Conservation (phyloP, 2,329 filamentous ascomycete species). For the Setomelanomma holmii region DNA sequence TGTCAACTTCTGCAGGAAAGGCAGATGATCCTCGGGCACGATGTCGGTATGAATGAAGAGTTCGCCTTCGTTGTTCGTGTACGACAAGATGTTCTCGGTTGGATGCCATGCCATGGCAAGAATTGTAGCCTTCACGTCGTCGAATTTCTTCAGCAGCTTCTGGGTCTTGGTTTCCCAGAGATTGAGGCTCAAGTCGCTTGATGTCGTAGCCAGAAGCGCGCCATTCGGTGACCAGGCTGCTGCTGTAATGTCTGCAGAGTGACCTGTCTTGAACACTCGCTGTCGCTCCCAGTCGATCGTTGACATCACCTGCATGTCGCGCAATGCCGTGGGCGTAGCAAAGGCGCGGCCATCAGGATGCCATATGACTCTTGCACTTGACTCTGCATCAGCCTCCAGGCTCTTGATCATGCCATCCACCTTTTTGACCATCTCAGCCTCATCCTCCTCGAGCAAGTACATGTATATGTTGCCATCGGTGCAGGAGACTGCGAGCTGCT, state of each 20-base stretch:
- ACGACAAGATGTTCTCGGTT: constrained; percentile 84
- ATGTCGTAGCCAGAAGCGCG: constrained; percentile 75
- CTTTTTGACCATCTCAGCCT: constrained; percentile 81
- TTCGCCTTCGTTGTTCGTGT: constrained; percentile 91
- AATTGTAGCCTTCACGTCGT: constrained; percentile 75
- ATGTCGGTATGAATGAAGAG: constrained; percentile 85
- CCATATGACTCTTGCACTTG: constrained; percentile 80
- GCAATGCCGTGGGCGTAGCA: constrained; percentile 80
- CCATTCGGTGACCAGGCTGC: constrained; percentile 95
- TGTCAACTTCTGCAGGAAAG: constrained; percentile 58
- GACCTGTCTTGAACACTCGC: constrained; percentile 77
- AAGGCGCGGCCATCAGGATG: constrained; percentile 95
- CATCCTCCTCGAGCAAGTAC: constrained; percentile 79
- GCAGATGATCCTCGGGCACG: constrained; percentile 59
- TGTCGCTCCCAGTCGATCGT: constrained; percentile 89
- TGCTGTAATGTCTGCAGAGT: constrained; percentile 84
- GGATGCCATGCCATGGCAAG: constrained; percentile 92
- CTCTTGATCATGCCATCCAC: constrained; percentile 85
- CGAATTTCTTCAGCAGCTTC: constrained; percentile 76
- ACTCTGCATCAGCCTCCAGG: constrained; percentile 78
- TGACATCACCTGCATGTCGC: constrained; percentile 84
- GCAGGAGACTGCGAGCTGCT: constrained; percentile 79
- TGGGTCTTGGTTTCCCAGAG: constrained; percentile 94
- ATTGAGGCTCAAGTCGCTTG: constrained; percentile 67
- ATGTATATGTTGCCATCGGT: constrained; percentile 90